Percentiles rank a stretch among this genome's conserved stretches.
These are phyloP conservation scores for Fusarium stilboides DNA, from an alignment of 2,329 filamentous ascomycete genomes.

Conservation along the genomic window DNA sequence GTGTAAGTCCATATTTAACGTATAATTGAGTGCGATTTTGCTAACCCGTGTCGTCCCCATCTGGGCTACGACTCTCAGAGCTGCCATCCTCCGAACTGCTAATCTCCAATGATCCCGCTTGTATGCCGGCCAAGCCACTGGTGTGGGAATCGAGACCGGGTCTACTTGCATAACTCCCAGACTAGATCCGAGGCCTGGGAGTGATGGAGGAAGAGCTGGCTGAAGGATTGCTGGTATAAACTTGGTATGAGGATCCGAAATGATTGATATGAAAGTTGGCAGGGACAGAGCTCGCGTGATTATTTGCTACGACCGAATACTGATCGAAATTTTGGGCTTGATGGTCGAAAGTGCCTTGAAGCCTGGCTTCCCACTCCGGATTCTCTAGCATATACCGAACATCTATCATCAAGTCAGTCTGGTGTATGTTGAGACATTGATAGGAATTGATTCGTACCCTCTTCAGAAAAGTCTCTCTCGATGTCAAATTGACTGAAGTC, in stretches of 20 bases:
- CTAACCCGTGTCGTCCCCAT: background rate
- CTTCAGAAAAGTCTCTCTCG: slow-evolving; percentile 3
- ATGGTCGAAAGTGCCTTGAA: background rate
- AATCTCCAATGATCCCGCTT: slow-evolving; percentile 25
- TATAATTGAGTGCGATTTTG: accelerated
- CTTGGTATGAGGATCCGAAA: background rate
- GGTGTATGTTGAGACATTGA: accelerated
- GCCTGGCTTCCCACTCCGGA: background rate
- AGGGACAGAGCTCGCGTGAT: background rate
- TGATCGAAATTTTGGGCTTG: background rate
- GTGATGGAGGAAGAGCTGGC: background rate
- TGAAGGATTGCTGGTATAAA: background rate
- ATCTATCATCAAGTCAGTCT: background rate
- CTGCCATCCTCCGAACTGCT: slow-evolving; percentile 6
- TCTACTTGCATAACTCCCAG: slow-evolving; percentile 27
- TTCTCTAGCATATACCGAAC: slow-evolving; percentile 2
- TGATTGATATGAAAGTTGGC: background rate
- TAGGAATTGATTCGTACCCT: background rate
- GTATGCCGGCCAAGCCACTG: slow-evolving; percentile 25
- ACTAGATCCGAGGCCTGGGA: slow-evolving; percentile 38
- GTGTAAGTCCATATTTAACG: background rate
- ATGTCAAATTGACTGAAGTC: slow-evolving; percentile 19
- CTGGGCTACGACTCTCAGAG: background rate
- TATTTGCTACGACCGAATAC: background rate
- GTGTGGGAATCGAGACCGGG: slow-evolving; percentile 10